Percentiles rank a stretch among this genome's conserved stretches.
These are phyloP conservation scores for Colletotrichum trifolii DNA, from an alignment of 2,329 filamentous ascomycete species.

Conservation along the genomic window DNA sequence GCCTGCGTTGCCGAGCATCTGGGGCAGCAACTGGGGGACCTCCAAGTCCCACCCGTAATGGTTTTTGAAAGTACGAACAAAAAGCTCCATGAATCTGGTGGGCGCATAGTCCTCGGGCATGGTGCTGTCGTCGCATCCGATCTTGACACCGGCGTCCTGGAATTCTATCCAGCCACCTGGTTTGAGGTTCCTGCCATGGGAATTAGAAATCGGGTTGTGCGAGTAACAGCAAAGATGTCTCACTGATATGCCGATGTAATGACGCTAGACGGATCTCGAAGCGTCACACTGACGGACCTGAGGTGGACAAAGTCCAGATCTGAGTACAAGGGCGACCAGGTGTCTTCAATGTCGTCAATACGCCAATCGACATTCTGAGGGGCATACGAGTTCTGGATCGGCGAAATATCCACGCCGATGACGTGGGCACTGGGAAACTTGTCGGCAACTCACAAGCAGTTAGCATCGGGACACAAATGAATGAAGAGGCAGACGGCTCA, in stretches of 20 bases:
- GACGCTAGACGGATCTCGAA: slow-evolving; percentile 62
- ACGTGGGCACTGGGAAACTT: slow-evolving; percentile 56
- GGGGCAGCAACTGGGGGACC: slow-evolving; percentile 43
- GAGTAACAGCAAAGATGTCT: slow-evolving; percentile 4
- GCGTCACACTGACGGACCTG: slow-evolving; percentile 61
- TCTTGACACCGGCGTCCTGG: slow-evolving; percentile 47
- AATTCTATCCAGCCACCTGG: slow-evolving; percentile 55
- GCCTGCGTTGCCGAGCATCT: slow-evolving; percentile 45
- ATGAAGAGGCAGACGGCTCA: slow-evolving; percentile 41
- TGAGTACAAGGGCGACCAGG: slow-evolving; percentile 47
- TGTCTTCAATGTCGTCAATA: slow-evolving; percentile 57
- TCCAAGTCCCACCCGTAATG: slow-evolving; percentile 50
- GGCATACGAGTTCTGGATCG: slow-evolving; percentile 58
- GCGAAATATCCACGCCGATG: slow-evolving; percentile 57
- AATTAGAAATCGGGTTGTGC: slow-evolving; percentile 17
- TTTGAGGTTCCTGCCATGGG: slow-evolving; percentile 44
- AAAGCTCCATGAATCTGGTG: slow-evolving; percentile 44
- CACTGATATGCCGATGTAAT: slow-evolving; percentile 59
- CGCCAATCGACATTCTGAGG: slow-evolving; percentile 68
- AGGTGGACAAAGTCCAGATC: slow-evolving; percentile 65
- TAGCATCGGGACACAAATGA: neutral
- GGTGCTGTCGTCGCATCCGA: slow-evolving; percentile 47
- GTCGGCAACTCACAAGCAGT: slow-evolving; percentile 53
- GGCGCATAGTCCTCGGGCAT: slow-evolving; percentile 35
- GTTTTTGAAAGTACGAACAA: slow-evolving; percentile 46